These are phyloP conservation scores for Gloeostereum incarnatum DNA, from an alignment of 768 basidiomycete species.

Conservation along the genomic window DNA sequence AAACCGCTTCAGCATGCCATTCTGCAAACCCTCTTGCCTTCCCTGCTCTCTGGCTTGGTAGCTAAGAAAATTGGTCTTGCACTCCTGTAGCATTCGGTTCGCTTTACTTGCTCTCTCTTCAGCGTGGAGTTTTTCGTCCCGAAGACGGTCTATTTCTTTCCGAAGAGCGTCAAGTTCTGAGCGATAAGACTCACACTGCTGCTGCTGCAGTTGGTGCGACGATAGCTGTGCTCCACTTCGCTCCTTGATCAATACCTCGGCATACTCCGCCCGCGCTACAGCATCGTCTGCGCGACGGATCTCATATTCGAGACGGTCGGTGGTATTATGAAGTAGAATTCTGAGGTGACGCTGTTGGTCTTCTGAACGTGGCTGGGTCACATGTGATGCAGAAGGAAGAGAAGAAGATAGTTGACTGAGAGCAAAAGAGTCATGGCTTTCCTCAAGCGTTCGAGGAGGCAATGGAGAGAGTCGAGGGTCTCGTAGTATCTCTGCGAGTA, in stretches of 20 bases:
- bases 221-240: too few species aligned
- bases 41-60: conserved; percentile 33
- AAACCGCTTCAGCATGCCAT: conserved; percentile 33
- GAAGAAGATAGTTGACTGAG: too few species aligned
- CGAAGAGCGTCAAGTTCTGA: conserved; percentile 23
- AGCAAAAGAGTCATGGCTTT: too few species aligned
- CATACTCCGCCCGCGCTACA: conserved; percentile 36
- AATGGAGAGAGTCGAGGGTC: too few species aligned
- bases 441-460: too few species aligned
- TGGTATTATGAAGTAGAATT: too few species aligned
- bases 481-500: too few species aligned
- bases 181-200: too few species aligned
- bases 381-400: too few species aligned
- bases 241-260: conserved; percentile 39
- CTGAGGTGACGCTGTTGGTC: too few species aligned
- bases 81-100: conserved; percentile 31
- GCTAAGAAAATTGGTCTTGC: conserved; percentile 32
- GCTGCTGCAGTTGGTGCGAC: too few species aligned
- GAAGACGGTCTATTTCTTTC: conserved; percentile 24
- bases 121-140: conserved; percentile 25
- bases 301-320: conserved; percentile 48
- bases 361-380: too few species aligned
- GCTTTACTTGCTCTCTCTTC: conserved; percentile 33
- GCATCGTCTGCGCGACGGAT: conserved; percentile 44
- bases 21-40: conserved; percentile 28